These are phyloP conservation scores for Nigrospora osmanthi DNA, from an alignment of 2,329 filamentous ascomycete genomes.

Conservation along the genomic window DNA sequence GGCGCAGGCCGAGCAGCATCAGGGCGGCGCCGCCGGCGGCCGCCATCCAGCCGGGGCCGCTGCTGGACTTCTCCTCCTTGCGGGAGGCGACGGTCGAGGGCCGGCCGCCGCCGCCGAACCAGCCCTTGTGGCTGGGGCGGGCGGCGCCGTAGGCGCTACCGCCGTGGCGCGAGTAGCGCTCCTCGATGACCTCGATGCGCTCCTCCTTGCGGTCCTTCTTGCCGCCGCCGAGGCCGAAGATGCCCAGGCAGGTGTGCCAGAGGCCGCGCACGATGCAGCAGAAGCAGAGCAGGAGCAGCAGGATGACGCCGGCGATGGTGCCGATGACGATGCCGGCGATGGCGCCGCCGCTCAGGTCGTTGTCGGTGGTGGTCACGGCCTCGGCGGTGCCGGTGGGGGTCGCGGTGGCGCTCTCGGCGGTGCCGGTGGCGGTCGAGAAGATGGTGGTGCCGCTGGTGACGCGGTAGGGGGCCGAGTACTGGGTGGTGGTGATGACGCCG, in stretches of 20 bases:
- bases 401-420: slow-evolving; percentile 35
- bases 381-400: slow-evolving; percentile 41
- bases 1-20: slow-evolving; percentile 44
- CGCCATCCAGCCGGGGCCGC: slow-evolving; percentile 44
- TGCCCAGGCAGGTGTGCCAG: slow-evolving; percentile 49
- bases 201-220: slow-evolving; percentile 41
- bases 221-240: slow-evolving; percentile 53
- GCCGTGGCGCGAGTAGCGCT: slow-evolving; percentile 47
- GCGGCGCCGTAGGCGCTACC: slow-evolving; percentile 34
- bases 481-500: slow-evolving; percentile 42
- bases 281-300: slow-evolving; percentile 65
- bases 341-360: slow-evolving; percentile 57
- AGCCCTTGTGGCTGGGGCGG: slow-evolving; percentile 48
- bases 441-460: slow-evolving; percentile 44
- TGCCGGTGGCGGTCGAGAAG: slow-evolving; percentile 43
- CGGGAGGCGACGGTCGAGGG: slow-evolving; percentile 23
- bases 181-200: slow-evolving; percentile 53
- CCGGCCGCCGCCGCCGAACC: slow-evolving; percentile 43
- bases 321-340: slow-evolving; percentile 79
- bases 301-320: slow-evolving; percentile 55
- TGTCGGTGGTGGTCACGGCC: slow-evolving; percentile 31
- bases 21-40: slow-evolving; percentile 43
- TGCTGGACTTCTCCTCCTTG: slow-evolving; percentile 37
- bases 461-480: slow-evolving; percentile 41
- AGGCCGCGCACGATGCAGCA: slow-evolving; percentile 61